Base-by-base conservation (phyloP, 108 stramenopile genomes). In the Cylindrotheca closterium region DNA sequence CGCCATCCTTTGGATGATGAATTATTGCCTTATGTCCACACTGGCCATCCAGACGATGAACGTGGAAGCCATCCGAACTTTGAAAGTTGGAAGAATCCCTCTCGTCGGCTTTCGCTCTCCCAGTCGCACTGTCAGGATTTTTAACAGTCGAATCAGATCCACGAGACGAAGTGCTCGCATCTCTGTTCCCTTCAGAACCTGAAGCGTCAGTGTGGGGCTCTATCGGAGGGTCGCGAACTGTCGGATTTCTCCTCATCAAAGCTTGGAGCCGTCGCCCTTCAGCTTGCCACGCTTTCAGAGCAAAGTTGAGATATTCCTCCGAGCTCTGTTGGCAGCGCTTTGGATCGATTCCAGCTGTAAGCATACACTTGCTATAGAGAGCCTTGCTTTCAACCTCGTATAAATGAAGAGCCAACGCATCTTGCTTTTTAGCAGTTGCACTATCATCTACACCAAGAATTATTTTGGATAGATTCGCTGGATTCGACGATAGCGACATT, bases 21-120 rank as follows among this genome's bases (percentile, higher is more conserved):
- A 87, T 55, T 48, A 87, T 80, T 0, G 86, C 80, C 34, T 70
- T 78, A 51, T 87, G 86, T 4, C 86, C 86, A 46, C 86, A 87
- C 32, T 82, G 72, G 17, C 82, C 82, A 52, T 77, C 72, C 8
- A 80, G 48, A 8, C 71, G 66, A 63, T 87, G 86, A 2, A 83
- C 25, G 61, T 87, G 86, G 0, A 69, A 65, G 10, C 37, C 37
- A 10, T 42, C 37, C 7, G 15, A 10, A 7, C 15, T 7, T 29
- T 62, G n/a, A 32, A 75, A 53, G 59, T 51, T 66, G 3, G 24
- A 47, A 19, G 23, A 4, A 10, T 19, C 42, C 2, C 23, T 17
- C 5, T n/a, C 2, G 29, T 61, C 17, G 23, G 37, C 19, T 8
- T 49, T 30, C 10, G 37, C 37, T 10, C 15, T 26, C 17, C 53